Conservation (phyloP, 1,139 yeast species). For the Taphrina communis region DNA sequence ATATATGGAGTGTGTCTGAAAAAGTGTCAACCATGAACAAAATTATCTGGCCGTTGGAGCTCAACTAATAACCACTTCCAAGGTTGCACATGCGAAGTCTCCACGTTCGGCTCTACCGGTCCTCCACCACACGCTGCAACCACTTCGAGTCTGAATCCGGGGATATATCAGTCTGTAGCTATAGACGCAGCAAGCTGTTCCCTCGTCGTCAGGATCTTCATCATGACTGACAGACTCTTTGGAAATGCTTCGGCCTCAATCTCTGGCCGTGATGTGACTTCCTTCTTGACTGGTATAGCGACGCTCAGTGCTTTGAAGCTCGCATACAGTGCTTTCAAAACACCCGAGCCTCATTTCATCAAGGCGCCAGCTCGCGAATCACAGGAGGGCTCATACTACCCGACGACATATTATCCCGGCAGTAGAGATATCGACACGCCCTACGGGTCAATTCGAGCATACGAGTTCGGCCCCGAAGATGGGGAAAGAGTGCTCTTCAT, state of each 20-base stretch:
- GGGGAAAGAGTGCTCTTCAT: constrained; percentile 35
- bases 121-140: constrained; percentile 3
- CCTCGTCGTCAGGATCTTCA: neutral
- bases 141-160: neutral
- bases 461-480: constrained; percentile 30
- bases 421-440: constrained; percentile 29
- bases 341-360: constrained; percentile 12
- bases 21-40: neutral
- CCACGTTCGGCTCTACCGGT: constrained; percentile 11
- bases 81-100: neutral
- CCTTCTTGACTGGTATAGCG: constrained; percentile 12
- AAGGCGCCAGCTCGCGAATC: constrained; percentile 23
- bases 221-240: neutral
- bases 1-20: neutral
- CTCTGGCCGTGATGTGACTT: neutral
- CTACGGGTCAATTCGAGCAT: constrained; percentile 28
- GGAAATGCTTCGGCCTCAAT: neutral
- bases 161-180: too few species aligned
- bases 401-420: constrained; percentile 20
- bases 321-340: neutral
- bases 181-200: too few species aligned
- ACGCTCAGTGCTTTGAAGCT: neutral
- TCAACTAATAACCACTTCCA: neutral
- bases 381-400: constrained; percentile 14
- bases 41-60: constrained; percentile 6